A percentile compares a stretch with the other conserved stretches of the same genome.
These are phyloP conservation scores for Myriosclerotinia scirpicola DNA, from an alignment of 2,329 filamentous ascomycete genomes.

Conservation along the genomic window DNA sequence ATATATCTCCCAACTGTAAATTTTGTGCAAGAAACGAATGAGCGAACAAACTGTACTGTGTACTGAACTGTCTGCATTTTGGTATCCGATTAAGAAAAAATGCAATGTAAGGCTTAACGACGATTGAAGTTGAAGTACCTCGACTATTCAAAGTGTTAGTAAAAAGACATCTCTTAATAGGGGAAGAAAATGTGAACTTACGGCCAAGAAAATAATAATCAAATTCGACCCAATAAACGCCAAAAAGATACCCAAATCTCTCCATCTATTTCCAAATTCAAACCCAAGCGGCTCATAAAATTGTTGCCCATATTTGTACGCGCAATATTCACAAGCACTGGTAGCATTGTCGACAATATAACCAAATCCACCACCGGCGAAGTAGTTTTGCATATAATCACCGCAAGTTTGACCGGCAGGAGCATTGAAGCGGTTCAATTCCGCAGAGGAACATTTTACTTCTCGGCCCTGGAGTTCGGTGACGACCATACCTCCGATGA, in stretches of 20 bases:
- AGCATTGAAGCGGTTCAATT: conserved; percentile 68
- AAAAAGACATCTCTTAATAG: not conserved
- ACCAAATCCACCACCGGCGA: conserved; percentile 64
- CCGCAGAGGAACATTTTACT: conserved; percentile 60
- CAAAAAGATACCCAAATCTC: conserved; percentile 75
- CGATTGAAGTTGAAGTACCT: conserved; percentile 49
- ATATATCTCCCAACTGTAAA: too few relatives aligned
- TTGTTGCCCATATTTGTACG: conserved; percentile 75
- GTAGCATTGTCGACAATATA: conserved; percentile 70
- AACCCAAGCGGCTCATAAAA: conserved; percentile 71
- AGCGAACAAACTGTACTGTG: not conserved
- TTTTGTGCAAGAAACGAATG: not conserved
- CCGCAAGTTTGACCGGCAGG: conserved; percentile 68
- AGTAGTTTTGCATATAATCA: conserved; percentile 73
- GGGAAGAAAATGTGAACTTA: conserved; percentile 28
- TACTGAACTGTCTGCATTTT: not conserved
- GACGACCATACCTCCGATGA: conserved; percentile 77
- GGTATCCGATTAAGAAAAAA: not conserved
- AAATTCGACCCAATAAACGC: conserved; percentile 79
- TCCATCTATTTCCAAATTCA: conserved; percentile 69
- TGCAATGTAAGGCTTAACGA: conserved; percentile 36
- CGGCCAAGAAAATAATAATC: conserved; percentile 57
- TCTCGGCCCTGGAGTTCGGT: conserved; percentile 68
- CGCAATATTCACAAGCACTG: conserved; percentile 74
- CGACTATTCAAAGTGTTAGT: conserved; percentile 32